Base-by-base conservation (phyloP, 2,329 filamentous ascomycete genomes). In the Dothistroma septosporum region DNA sequence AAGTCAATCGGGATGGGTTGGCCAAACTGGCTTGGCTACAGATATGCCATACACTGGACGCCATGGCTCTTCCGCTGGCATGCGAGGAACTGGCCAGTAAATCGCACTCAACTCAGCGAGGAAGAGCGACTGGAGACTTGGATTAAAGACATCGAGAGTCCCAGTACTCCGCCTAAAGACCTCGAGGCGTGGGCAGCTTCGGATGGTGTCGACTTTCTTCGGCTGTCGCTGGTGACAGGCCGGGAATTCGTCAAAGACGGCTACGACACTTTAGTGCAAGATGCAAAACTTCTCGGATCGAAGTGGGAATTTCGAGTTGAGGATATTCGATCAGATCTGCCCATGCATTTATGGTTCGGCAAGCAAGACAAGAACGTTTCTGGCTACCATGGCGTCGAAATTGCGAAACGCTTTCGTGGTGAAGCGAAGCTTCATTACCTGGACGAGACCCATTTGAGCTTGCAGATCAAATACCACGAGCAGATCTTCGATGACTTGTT, bases 371-470 rank as follows among this genome's bases (percentile, higher is more conserved):
- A 32, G 7, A 59, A 59, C n/a, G 57, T 59, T 5, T 50, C 57
- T 1, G 16, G 12, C 5, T 50, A 37, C 6, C 35, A 53, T 28
- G 57, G 57, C 11, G 49, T 53, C 11, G 57, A 52, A 16, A 46
- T 59, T 21, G 37, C 48, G 7, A 24, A 33, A n/a, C 33, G 48
- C 19, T 33, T 54, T 21, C 24, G 24, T 9, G 33, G 47, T 10
- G 33, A 47, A 4, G 24, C 57, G 22, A 50, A 47, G 28, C 19
- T 57, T 5, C 44, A 53, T 22, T 46, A 53, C 19, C 22, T 59
- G 57, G 46, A 59, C 24, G 57, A 54, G 35, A 59, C 37, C n/a
- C 57, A 59, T 48, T 24, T 59, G 19, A 54, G 57, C 19, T 19
- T 59, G 14, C 48, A 53, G 21, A 33, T 59, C 32, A 59, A 54